Evolutionary conservation across 2,329 filamentous ascomycete species (phyloP).

Genomic region (Scedosporium boydii): DNA sequence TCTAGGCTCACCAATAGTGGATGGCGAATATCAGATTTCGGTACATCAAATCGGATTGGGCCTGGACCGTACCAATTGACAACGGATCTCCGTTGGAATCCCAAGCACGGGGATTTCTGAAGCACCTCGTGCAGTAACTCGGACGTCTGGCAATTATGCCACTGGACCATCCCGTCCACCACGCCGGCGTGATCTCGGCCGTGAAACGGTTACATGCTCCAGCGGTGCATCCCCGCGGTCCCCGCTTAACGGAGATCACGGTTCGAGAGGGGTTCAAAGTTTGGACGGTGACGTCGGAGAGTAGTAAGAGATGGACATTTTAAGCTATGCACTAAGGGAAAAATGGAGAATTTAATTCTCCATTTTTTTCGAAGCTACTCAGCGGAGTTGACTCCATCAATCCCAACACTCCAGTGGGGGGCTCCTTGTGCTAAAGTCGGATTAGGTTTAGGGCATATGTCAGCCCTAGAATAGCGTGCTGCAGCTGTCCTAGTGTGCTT

Average conservation of each 20-base stretch:
- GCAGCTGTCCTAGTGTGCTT: background rate
- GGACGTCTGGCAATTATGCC: background rate
- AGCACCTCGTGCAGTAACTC: background rate
- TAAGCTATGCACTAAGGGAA: background rate
- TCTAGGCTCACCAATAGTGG: background rate
- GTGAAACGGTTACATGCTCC: background rate
- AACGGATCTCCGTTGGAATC: background rate
- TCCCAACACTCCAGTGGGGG: background rate
- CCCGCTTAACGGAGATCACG: slow-evolving; percentile 1
- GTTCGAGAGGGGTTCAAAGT: background rate
- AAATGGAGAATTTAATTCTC: background rate
- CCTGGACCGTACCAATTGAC: background rate
- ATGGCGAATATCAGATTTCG: background rate
- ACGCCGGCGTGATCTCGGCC: background rate
- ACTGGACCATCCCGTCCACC: background rate
- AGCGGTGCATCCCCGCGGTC: background rate
- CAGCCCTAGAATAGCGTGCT: background rate
- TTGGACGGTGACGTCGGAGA: background rate
- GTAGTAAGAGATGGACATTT: background rate
- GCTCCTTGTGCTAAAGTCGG: background rate
- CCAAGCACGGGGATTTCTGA: background rate
- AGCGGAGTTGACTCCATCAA: background rate
- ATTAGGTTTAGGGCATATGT: background rate
- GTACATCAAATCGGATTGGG: background rate
- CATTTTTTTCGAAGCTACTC: background rate